Conservation (phyloP, 495 filamentous ascomycete species). For the Baudoinia panamericana region DNA sequence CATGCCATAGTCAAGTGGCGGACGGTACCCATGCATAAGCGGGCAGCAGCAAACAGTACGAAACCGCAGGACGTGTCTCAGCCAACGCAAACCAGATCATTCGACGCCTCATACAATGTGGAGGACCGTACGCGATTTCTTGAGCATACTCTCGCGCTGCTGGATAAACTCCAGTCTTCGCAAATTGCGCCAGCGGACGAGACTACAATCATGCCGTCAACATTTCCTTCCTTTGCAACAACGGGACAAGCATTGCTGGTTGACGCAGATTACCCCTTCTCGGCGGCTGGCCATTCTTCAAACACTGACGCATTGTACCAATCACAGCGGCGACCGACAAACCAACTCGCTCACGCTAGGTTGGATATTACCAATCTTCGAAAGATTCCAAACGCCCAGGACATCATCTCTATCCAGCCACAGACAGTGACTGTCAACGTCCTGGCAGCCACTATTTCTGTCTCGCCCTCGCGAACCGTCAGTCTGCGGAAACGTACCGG, state of each 20-base stretch:
- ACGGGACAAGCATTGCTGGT: constrained; percentile 4
- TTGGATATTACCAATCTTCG: constrained; percentile 40
- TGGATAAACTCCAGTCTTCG: constrained; percentile 43
- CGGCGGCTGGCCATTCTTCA: neutral
- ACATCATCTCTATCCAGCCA: constrained; percentile 55
- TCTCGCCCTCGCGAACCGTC: constrained; percentile 51
- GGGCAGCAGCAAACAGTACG: neutral
- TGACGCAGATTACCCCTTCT: constrained; percentile 1
- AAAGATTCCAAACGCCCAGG: constrained; percentile 54
- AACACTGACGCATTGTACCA: neutral
- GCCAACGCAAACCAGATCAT: constrained; percentile 1
- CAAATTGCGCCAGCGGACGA: constrained; percentile 28
- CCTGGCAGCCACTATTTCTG: constrained; percentile 62
- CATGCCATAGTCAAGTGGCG: constrained; percentile 5
- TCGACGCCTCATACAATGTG: neutral
- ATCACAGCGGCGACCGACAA: neutral
- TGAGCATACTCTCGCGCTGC: constrained; percentile 55
- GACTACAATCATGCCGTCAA: constrained; percentile 6
- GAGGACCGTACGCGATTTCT: constrained; percentile 39
- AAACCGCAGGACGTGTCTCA: neutral
- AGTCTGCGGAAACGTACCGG: constrained; percentile 35
- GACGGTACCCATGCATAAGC: neutral
- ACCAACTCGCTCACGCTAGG: neutral
- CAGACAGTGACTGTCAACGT: constrained; percentile 71
- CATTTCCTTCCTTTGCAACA: constrained; percentile 26